These are phyloP conservation scores for Calocybe indica DNA, from an alignment of 768 basidiomycete genomes.

Conservation along the genomic window DNA sequence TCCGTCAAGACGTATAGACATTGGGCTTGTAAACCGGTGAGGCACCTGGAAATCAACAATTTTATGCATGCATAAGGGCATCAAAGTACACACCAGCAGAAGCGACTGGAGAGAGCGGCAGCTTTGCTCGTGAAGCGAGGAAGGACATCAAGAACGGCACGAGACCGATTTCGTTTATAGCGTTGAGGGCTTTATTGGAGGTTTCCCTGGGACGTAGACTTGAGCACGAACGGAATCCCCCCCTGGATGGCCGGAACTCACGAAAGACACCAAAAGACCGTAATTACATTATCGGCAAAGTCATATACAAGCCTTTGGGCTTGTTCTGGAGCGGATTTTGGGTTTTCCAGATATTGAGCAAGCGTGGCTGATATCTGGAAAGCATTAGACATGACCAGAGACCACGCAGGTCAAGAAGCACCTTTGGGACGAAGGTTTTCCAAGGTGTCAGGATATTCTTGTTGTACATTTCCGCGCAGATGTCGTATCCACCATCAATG, in stretches of 20 bases:
- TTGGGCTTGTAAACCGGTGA: slow-evolving; percentile 49
- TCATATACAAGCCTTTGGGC: slow-evolving; percentile 75
- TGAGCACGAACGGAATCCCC: not conserved
- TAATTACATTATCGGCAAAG: slow-evolving; percentile 90
- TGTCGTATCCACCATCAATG: slow-evolving; percentile 92
- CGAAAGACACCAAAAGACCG: slow-evolving; percentile 92
- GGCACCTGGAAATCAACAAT: too few relatives aligned
- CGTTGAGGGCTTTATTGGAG: slow-evolving; percentile 85
- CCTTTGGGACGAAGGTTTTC: slow-evolving; percentile 74
- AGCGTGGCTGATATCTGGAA: slow-evolving; percentile 69
- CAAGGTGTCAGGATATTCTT: slow-evolving; percentile 84
- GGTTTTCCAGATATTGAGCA: slow-evolving; percentile 55
- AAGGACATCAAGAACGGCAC: slow-evolving; percentile 90
- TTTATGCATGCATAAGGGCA: slow-evolving; percentile 1
- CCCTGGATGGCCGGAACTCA: slow-evolving; percentile 37
- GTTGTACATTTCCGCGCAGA: slow-evolving; percentile 96
- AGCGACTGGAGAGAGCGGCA: slow-evolving; percentile 67
- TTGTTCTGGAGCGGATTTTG: slow-evolving; percentile 62
- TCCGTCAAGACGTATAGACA: slow-evolving; percentile 91
- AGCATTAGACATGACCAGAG: not conserved
- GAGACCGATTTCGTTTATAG: slow-evolving; percentile 76
- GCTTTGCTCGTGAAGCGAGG: slow-evolving; percentile 58
- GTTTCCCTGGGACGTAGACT: slow-evolving; percentile 62
- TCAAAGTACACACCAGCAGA: slow-evolving; percentile 60
- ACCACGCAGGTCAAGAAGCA: slow-evolving; percentile 18